Conservation (phyloP, 805 yeast genomes). For the Ogataea glucozyma region DNA sequence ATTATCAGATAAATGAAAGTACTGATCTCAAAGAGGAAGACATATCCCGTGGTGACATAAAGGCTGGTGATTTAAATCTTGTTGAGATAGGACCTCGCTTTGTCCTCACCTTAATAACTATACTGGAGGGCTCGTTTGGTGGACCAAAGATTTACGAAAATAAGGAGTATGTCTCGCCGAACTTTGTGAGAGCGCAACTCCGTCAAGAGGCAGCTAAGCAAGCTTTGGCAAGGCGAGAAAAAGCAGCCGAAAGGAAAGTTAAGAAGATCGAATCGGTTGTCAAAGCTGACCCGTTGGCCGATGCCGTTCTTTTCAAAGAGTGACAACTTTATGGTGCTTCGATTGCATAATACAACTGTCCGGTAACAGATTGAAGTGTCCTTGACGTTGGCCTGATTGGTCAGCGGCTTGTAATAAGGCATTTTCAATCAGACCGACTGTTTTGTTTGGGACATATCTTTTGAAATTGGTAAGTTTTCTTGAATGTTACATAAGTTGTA, state of each 20-base stretch:
- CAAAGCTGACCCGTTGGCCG: constrained; percentile 79
- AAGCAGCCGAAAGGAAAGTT: constrained; percentile 72
- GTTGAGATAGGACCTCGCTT: constrained; percentile 97
- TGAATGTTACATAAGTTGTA: no score
- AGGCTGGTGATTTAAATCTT: constrained; percentile 63
- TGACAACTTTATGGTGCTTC: constrained; percentile 1
- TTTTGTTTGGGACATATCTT: no score
- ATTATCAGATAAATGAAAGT: constrained; percentile 79
- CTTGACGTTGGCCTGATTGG: no score
- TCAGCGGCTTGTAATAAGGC: no score
- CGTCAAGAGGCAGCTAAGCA: constrained; percentile 77
- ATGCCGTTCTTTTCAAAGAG: constrained; percentile 69
- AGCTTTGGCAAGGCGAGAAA: constrained; percentile 77
- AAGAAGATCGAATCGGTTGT: constrained; percentile 74
- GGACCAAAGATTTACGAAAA: constrained; percentile 98
- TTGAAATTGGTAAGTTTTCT: no score
- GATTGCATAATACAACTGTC: no score
- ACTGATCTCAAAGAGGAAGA: constrained; percentile 41
- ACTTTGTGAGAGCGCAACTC: constrained; percentile 86
- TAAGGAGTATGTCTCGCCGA: constrained; percentile 95
- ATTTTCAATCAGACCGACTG: no score
- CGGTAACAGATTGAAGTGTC: no score
- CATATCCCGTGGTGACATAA: constrained; percentile 22
- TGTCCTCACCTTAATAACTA: constrained; percentile 86
- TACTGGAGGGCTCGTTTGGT: constrained; percentile 94